Percentiles rank a stretch among this genome's conserved stretches.
Evolutionary conservation across 2,329 filamentous ascomycete species (phyloP).

Genomic region (Xylariales sp.): DNA sequence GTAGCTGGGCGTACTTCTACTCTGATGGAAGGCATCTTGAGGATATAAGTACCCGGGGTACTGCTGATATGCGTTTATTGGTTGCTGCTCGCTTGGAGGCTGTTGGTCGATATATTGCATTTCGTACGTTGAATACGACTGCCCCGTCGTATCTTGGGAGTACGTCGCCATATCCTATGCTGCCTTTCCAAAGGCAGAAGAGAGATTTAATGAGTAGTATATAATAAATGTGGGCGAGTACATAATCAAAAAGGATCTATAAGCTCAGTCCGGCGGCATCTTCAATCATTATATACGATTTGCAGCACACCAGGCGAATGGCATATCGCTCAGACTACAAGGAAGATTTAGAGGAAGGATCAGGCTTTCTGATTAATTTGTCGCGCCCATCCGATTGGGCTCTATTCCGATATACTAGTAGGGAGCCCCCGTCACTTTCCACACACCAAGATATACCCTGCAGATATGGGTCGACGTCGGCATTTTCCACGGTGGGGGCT

Average conservation of each 20-base stretch:
- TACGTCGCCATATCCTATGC: neutral
- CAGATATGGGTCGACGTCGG: too few species aligned
- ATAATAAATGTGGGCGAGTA: neutral
- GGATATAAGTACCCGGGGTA: conserved; percentile 7
- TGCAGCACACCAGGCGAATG: conserved; percentile 2
- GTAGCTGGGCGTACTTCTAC: neutral
- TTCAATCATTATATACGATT: neutral
- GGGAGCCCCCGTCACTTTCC: too few species aligned
- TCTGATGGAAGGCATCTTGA: neutral
- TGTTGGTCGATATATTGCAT: conserved; percentile 18
- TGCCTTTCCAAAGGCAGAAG: neutral
- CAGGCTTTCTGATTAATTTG: neutral
- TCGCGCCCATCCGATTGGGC: neutral
- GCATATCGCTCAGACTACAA: neutral
- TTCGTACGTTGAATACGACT: conserved; percentile 8
- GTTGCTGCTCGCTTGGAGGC: neutral
- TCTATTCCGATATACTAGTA: too few species aligned
- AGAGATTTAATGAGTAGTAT: neutral
- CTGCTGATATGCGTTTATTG: conserved; percentile 6
- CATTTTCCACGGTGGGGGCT: too few species aligned
- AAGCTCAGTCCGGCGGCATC: neutral
- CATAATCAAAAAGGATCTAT: neutral
- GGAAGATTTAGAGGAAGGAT: neutral
- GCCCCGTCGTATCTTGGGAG: conserved; percentile 8
- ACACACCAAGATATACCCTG: too few species aligned